phyloP scores from a whole-genome alignment of 306 rosid species.

The Lagenaria siceraria region DNA sequence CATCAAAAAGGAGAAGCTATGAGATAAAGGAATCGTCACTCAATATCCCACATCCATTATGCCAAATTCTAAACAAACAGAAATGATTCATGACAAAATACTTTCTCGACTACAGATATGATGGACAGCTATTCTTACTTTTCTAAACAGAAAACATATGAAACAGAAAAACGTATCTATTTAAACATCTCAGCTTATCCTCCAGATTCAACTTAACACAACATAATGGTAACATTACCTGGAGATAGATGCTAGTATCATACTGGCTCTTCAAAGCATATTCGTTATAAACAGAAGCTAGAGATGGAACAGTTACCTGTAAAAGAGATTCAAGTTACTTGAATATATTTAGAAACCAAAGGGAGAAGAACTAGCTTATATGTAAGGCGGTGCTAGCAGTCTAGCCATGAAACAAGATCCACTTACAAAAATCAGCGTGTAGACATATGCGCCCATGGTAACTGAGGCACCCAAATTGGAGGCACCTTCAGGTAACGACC shows the following conservation, averaged over 20 bases:
- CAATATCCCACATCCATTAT: background rate
- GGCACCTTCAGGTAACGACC: constrained; percentile 71
- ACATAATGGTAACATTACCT: constrained; percentile 34
- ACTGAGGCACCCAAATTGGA: constrained; percentile 61
- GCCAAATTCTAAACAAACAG: background rate
- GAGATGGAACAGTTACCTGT: constrained; percentile 90
- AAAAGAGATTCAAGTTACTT: constrained; percentile 15
- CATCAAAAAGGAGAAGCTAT: background rate
- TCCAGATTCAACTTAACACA: background rate
- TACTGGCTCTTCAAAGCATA: constrained; percentile 99
- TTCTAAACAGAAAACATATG: background rate
- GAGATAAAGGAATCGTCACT: background rate
- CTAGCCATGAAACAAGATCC: background rate
- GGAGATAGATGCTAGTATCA: constrained; percentile 98
- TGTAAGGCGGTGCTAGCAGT: background rate
- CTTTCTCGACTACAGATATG: background rate
- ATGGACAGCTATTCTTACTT: background rate
- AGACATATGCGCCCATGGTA: constrained; percentile 67
- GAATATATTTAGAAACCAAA: background rate
- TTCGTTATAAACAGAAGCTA: constrained; percentile 97
- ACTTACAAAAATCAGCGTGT: constrained; percentile 81
- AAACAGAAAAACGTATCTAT: background rate
- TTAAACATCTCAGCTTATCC: background rate
- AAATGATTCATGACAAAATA: background rate
- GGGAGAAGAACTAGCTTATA: background rate